Evolutionary conservation across 495 filamentous ascomycete species (phyloP).

Genomic region (Trichocladium uniseriatum): DNA sequence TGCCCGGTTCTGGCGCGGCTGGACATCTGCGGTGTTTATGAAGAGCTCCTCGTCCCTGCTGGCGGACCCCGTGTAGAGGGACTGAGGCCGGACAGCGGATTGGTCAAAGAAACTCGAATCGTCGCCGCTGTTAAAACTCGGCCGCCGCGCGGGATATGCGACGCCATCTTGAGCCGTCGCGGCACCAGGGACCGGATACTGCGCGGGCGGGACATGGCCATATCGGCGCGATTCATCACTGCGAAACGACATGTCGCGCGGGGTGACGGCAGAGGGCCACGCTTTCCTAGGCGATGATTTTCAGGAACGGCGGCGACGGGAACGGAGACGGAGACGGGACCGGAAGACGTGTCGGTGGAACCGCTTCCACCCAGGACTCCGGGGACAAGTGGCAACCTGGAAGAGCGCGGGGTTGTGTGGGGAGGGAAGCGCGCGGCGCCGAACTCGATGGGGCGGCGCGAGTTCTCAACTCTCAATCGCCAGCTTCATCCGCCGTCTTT

Average conservation of each 20-base stretch:
- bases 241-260: conserved; percentile 44
- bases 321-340: too few species aligned
- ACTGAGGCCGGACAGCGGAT: conserved; percentile 11
- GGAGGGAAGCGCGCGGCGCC: background rate
- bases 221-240: conserved; percentile 48
- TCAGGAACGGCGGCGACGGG: background rate
- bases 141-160: conserved; percentile 44
- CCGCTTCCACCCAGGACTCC: background rate
- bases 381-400: background rate
- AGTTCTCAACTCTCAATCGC: background rate
- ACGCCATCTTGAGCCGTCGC: conserved; percentile 25
- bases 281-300: background rate
- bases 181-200: conserved; percentile 40
- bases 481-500: background rate
- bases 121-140: conserved; percentile 74
- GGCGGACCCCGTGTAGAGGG: conserved; percentile 10
- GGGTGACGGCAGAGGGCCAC: background rate
- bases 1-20: conserved; percentile 27
- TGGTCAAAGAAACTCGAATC: conserved; percentile 50
- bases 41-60: conserved; percentile 43
- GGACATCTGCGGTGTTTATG: conserved; percentile 28
- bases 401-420: background rate
- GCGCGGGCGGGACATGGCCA: conserved; percentile 48
- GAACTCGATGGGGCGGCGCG: background rate
- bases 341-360: background rate